Percentiles rank a stretch among this genome's conserved stretches.
Conservation (phyloP, 208 protist species). For the Trypanosomatidae sp. region DNA sequence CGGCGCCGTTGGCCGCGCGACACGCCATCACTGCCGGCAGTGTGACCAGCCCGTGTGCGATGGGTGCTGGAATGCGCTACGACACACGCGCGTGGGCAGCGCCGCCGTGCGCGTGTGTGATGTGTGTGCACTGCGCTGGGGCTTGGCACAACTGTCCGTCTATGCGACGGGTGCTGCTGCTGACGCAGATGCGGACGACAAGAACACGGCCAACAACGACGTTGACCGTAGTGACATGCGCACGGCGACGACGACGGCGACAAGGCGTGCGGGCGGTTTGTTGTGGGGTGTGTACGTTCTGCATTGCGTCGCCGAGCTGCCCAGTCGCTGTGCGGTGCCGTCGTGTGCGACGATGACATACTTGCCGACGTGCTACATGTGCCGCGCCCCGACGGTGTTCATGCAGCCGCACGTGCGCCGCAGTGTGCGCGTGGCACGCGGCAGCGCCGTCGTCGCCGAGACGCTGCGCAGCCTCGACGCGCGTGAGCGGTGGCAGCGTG, state of each 20-base stretch:
- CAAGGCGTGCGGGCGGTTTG: slow-evolving; percentile 14
- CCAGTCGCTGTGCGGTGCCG: slow-evolving; percentile 33
- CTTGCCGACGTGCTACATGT: slow-evolving; percentile 17
- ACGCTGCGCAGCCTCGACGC: slow-evolving; percentile 24
- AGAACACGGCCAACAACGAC: too few relatives aligned
- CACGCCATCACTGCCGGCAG: slow-evolving; percentile 61
- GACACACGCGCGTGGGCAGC: slow-evolving; percentile 39
- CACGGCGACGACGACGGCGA: too few relatives aligned
- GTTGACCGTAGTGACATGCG: too few relatives aligned
- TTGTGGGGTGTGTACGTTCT: slow-evolving; percentile 65
- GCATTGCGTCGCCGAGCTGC: slow-evolving; percentile 32
- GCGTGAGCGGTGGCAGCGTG: slow-evolving; percentile 14
- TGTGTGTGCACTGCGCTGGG: slow-evolving; percentile 39
- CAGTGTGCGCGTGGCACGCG: slow-evolving; percentile 5
- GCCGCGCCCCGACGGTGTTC: slow-evolving; percentile 41
- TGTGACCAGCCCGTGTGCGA: slow-evolving; percentile 50
- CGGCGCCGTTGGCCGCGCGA: slow-evolving; percentile 6
- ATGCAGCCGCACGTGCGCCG: slow-evolving; percentile 42
- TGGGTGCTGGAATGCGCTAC: slow-evolving; percentile 24
- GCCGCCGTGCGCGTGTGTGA: slow-evolving; percentile 32
- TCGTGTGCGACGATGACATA: slow-evolving; percentile 37
- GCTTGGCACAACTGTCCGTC: slow-evolving; percentile 23
- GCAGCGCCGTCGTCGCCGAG: slow-evolving; percentile 4
- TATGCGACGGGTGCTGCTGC: too few relatives aligned
- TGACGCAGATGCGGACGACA: too few relatives aligned